Conservation (phyloP, 495 filamentous ascomycete genomes). For the Neurospora sp. region DNA sequence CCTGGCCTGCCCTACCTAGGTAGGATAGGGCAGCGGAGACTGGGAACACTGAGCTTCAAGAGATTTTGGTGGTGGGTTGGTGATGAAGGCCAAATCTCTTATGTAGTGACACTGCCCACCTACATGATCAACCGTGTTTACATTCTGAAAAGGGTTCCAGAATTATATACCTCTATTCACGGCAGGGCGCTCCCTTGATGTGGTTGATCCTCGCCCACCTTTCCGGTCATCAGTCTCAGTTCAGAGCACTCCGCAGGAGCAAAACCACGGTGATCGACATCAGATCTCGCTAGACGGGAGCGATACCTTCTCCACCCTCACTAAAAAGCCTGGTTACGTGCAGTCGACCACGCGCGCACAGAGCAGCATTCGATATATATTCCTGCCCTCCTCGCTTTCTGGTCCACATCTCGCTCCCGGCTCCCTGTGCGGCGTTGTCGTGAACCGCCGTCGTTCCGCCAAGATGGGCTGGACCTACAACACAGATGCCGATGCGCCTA, state of each 20-base stretch:
- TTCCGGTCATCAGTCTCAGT: neutral
- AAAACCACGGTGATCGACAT: neutral
- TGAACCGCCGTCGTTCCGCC: neutral
- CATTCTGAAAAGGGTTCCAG: neutral
- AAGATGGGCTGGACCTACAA: constrained; percentile 35
- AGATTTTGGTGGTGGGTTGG: neutral
- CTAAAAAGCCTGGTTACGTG: neutral
- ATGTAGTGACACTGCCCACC: neutral
- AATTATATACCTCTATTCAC: neutral
- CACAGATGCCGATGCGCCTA: constrained; percentile 24
- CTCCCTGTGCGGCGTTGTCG: neutral
- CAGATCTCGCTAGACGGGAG: neutral
- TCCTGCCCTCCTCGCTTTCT: neutral
- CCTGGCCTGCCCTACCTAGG: neutral
- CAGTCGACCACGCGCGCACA: neutral
- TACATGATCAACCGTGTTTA: neutral
- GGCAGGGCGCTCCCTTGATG: neutral
- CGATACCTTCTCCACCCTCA: neutral
- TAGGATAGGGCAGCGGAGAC: neutral
- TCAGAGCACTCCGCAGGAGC: neutral
- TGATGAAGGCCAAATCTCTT: neutral
- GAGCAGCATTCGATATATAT: neutral
- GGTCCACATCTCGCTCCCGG: neutral
- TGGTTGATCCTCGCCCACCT: neutral
- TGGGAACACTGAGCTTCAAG: neutral